These are phyloP conservation scores for Melaleuca quinquenervia DNA, from an alignment of 345 rosid species.

Conservation along the genomic window DNA sequence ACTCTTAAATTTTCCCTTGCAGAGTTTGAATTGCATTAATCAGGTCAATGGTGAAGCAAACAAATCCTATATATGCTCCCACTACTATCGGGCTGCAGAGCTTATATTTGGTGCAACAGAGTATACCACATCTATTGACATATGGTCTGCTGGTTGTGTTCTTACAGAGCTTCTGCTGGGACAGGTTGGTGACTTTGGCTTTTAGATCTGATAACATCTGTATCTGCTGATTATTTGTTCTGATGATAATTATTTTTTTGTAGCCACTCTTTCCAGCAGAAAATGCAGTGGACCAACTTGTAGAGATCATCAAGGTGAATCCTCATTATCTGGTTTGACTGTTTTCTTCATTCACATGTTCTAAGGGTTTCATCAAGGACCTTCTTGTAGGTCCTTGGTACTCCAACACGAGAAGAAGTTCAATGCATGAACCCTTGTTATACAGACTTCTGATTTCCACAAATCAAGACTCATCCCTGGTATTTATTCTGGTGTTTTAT, in stretches of 20 bases:
- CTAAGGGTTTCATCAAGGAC: neutral
- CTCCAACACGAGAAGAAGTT: slow-evolving; percentile 90
- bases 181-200: slow-evolving; percentile 32
- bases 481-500: slow-evolving; percentile 12
- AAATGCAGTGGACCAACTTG: slow-evolving; percentile 82
- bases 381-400: slow-evolving; percentile 65
- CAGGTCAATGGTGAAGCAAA: slow-evolving; percentile 49
- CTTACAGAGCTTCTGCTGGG: slow-evolving; percentile 82
- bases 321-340: neutral
- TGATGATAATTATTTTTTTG: neutral
- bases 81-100: slow-evolving; percentile 84
- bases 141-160: slow-evolving; percentile 93
- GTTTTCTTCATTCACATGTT: neutral
- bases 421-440: slow-evolving; percentile 88
- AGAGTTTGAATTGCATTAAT: neutral
- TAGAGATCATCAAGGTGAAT: slow-evolving; percentile 70
- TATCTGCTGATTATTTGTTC: neutral
- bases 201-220: neutral
- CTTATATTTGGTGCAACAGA: slow-evolving; percentile 78
- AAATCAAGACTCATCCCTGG: slow-evolving; percentile 83
- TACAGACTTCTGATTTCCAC: slow-evolving; percentile 70
- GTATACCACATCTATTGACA: slow-evolving; percentile 74
- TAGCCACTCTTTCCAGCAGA: slow-evolving; percentile 82
- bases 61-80: slow-evolving; percentile 77
- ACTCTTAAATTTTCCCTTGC: neutral